These are phyloP conservation scores for Spergularia azorica DNA, from an alignment of 179 eudicot genomes.

Conservation along the genomic window DNA sequence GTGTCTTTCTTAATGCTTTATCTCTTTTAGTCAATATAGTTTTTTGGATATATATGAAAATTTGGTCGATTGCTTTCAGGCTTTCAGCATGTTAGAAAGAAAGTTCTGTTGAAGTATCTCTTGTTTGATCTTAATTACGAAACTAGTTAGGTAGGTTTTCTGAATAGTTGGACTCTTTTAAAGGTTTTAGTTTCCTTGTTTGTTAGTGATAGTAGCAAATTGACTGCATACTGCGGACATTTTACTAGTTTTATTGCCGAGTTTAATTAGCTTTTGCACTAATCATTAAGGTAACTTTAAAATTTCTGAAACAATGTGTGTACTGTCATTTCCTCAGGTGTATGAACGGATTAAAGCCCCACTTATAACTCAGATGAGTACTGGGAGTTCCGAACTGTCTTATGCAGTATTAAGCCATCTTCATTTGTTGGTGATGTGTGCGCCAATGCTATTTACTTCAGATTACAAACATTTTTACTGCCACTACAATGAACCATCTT, in stretches of 20 bases:
- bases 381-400: constrained; percentile 94
- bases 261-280: background rate
- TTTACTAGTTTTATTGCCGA: background rate
- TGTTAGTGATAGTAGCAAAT: background rate
- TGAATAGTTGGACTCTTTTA: background rate
- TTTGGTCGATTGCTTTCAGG: too few relatives aligned
- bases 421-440: constrained; percentile 96
- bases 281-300: background rate
- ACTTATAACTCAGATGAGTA: constrained; percentile 84
- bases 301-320: background rate
- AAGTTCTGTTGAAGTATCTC: too few relatives aligned
- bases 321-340: constrained; percentile 48
- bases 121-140: too few relatives aligned
- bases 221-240: background rate
- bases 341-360: constrained; percentile 99
- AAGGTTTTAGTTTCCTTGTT: background rate
- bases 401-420: constrained; percentile 93
- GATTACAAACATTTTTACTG: constrained; percentile 98
- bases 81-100: too few relatives aligned
- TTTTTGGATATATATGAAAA: too few relatives aligned
- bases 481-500: constrained; percentile 94
- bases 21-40: too few relatives aligned
- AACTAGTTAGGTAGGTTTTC: too few relatives aligned
- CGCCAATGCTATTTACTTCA: constrained; percentile 88
- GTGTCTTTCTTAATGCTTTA: background rate